A percentile compares a stretch with the other conserved stretches of the same genome.
Conservation (phyloP, 2,329 filamentous ascomycete species). For the Biscogniauxia marginata region DNA sequence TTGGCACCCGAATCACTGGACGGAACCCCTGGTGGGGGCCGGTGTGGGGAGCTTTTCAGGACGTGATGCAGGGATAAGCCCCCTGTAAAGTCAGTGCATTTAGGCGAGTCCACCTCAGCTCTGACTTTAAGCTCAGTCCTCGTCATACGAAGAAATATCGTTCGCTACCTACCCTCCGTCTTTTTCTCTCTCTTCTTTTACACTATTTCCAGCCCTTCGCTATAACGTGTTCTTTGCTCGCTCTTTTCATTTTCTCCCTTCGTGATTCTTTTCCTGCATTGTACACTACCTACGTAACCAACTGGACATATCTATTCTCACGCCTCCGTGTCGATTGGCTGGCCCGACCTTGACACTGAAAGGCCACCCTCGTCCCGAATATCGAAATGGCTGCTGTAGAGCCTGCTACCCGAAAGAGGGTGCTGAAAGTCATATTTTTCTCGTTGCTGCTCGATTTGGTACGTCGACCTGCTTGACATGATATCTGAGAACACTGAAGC, state of each 20-base stretch:
- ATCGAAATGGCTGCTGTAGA: constrained; percentile 35
- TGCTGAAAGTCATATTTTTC: constrained; percentile 83
- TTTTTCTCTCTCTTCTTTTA: too few relatives aligned
- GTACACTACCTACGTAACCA: neutral
- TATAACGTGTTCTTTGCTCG: too few relatives aligned
- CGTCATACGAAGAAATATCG: too few relatives aligned
- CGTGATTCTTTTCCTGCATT: neutral
- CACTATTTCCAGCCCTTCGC: too few relatives aligned
- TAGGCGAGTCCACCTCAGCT: neutral
- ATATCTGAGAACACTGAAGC: neutral
- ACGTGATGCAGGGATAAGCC: neutral
- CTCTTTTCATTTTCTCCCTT: neutral
- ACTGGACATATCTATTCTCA: neutral
- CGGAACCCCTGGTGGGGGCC: too few relatives aligned
- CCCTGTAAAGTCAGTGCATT: too few relatives aligned
- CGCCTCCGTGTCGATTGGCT: constrained; percentile 15
- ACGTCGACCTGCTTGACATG: constrained; percentile 33
- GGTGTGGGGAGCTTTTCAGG: neutral
- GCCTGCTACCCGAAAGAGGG: constrained; percentile 64
- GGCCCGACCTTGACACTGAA: constrained; percentile 13
- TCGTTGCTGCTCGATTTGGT: constrained; percentile 90
- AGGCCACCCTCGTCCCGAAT: neutral
- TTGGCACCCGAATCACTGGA: neutral
- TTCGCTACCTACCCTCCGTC: too few relatives aligned
- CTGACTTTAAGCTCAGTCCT: neutral